phyloP scores from a whole-genome alignment of 768 basidiomycete species.

The Mycena albidolilacea region DNA sequence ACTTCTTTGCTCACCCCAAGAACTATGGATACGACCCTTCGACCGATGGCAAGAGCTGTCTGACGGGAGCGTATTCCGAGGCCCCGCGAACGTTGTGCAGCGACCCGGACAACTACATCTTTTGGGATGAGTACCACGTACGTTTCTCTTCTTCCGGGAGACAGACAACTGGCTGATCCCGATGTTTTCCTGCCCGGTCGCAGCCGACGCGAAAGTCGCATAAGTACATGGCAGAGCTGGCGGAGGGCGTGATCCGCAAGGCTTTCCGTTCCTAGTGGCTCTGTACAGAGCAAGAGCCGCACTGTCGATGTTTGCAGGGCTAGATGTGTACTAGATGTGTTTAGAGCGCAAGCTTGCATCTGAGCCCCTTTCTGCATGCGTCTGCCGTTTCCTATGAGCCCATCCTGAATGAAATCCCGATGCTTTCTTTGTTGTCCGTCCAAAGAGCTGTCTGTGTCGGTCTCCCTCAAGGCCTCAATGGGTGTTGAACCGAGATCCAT shows the following conservation, averaged over 20 bases:
- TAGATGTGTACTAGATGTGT: conserved; percentile 1
- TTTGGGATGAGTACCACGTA: conserved; percentile 13
- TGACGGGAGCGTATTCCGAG: conserved; percentile 8
- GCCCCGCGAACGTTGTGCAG: conserved; percentile 8
- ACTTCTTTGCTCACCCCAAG: conserved; percentile 10
- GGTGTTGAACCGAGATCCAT: too few relatives aligned
- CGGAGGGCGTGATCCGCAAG: conserved; percentile 1
- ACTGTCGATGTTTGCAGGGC: conserved; percentile 1
- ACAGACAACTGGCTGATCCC: neutral
- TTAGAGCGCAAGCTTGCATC: too few relatives aligned
- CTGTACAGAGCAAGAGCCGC: neutral
- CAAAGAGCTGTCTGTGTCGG: too few relatives aligned
- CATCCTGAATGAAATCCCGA: too few relatives aligned
- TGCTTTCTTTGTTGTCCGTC: too few relatives aligned
- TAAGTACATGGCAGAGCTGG: conserved; percentile 5
- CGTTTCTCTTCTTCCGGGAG: conserved; percentile 4
- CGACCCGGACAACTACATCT: conserved; percentile 11
- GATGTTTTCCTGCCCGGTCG: neutral
- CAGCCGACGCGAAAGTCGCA: conserved; percentile 11
- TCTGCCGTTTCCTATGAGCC: too few relatives aligned
- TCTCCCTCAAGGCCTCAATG: too few relatives aligned
- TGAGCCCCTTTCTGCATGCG: too few relatives aligned
- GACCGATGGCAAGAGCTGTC: conserved; percentile 10
- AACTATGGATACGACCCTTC: conserved; percentile 9
- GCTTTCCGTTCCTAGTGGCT: conserved; percentile 7